Percentiles rank a stretch among this genome's conserved stretches.
Evolutionary conservation across 2,329 filamentous ascomycete genomes (phyloP).

Genomic region (Alternaria gansuensis): DNA sequence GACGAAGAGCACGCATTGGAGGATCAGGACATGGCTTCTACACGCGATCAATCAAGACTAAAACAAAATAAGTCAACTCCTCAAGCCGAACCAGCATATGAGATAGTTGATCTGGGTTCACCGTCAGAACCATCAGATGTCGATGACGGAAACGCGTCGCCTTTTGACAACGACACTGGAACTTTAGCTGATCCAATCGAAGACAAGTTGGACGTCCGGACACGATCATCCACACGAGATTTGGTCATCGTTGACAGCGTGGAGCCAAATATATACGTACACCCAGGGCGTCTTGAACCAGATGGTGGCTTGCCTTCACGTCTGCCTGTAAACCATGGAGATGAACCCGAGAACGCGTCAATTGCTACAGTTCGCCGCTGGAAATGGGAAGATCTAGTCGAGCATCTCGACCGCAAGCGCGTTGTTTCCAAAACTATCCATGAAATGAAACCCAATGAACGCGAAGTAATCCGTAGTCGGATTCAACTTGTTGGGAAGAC

Average conservation of each 20-base stretch:
- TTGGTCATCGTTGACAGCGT: constrained; percentile 15
- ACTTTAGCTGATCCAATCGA: background rate
- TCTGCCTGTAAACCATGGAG: constrained; percentile 9
- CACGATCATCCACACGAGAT: constrained; percentile 6
- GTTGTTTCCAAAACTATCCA: constrained; percentile 56
- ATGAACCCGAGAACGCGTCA: constrained; percentile 41
- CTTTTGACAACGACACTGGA: background rate
- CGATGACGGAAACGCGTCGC: constrained; percentile 6
- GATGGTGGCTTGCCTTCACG: background rate
- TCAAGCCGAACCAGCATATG: background rate
- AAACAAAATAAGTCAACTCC: background rate
- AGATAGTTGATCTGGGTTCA: constrained; percentile 35
- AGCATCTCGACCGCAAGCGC: constrained; percentile 54
- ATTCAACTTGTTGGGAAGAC: constrained; percentile 30
- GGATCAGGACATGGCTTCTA: background rate
- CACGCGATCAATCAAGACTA: background rate
- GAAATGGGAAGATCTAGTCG: constrained; percentile 50
- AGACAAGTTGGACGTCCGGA: background rate
- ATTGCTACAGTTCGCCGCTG: constrained; percentile 41
- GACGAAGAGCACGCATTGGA: constrained; percentile 14
- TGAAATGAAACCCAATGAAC: constrained; percentile 37
- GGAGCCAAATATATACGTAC: constrained; percentile 7
- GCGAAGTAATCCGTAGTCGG: constrained; percentile 36
- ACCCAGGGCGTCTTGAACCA: background rate
- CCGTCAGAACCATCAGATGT: constrained; percentile 22